Evolutionary conservation across 352 stramenopile species (phyloP), one percentile per base, ranked within the genome.

Genomic region (Phytophthora capsici): DNA sequence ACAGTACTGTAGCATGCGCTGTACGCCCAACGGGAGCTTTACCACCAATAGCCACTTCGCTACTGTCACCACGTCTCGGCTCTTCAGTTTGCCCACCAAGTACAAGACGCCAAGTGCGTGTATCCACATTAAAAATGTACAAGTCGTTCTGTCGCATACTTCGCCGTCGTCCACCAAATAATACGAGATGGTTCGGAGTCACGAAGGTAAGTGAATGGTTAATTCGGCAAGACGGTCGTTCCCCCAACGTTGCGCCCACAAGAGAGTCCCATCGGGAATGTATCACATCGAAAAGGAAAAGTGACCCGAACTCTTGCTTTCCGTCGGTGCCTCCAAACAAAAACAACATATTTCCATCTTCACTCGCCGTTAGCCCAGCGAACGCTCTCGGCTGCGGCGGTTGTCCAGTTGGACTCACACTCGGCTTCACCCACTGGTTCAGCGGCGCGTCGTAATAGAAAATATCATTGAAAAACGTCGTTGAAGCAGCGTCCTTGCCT

Each of bases 401-500:
- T 12, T 54, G 73, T 12, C 83, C 81, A 19, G 61, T 74, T 22
- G 62, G 16, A 20, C 73, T 20, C 46, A 55, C 34, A 16, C 34
- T 43, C 7, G 73, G 78, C 17, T 81, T 70, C 4, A 72, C 55
- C 84, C 84, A 93, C 57, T 88, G 75, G 48, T 86, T 82, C 16
- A 89, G 45, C n/a, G 53, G 56, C 14, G 77, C 66, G 52, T 93
- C 80, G 56, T 86, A 90, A 69, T 88, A 91, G 55, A 93, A 91
- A 16, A 93, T 72, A 57, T 93, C 84, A 62, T 89, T 84, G 63
- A 80, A 90, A 65, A 79, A 91, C 12, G 32, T 62, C 23, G 71
- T 75, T 7, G 67, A 69, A 9, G 61, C 54, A 1, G 77, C 77
- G 58, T 89, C 79, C 59, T 86, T 88, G 51, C 84, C 84, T 45